Percentiles rank a stretch among this genome's conserved stretches.
Conservation (phyloP, 1,139 yeast species). For the Hyphopichia wangnamkhiaoensis region DNA sequence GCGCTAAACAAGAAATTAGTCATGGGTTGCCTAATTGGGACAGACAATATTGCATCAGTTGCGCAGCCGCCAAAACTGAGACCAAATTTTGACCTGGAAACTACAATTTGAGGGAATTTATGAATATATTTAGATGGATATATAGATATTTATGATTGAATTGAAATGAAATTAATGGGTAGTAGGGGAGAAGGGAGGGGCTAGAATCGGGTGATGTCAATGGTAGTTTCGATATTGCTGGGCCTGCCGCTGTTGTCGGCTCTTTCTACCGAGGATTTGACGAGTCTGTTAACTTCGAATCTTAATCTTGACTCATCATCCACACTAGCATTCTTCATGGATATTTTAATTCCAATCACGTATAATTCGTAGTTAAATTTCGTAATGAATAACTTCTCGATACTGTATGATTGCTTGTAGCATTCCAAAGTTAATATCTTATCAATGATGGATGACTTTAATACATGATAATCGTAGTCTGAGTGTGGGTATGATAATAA, state of each 20-base stretch:
- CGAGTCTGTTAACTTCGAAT: conserved; percentile 52
- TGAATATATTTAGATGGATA: no score
- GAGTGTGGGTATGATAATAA: conserved; percentile 54
- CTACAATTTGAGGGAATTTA: neutral
- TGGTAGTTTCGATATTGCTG: conserved; percentile 55
- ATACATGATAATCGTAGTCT: conserved; percentile 37
- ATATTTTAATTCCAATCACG: conserved; percentile 54
- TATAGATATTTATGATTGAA: no score
- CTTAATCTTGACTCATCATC: conserved; percentile 65
- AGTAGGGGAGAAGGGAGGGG: neutral
- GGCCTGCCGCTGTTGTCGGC: conserved; percentile 24
- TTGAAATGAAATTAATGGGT: no score
- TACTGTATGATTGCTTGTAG: conserved; percentile 49
- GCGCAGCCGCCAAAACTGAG: neutral
- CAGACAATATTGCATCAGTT: neutral
- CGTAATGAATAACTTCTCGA: conserved; percentile 54
- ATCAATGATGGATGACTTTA: conserved; percentile 34
- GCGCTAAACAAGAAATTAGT: conserved; percentile 5
- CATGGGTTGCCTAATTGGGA: neutral
- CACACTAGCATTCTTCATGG: conserved; percentile 67
- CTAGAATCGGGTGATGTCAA: conserved; percentile 53
- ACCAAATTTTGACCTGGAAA: neutral
- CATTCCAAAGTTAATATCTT: conserved; percentile 46
- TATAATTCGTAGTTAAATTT: conserved; percentile 62
- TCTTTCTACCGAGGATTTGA: conserved; percentile 31